phyloP scores from a whole-genome alignment of 1,284 basidiomycete species.

The Mrakiaceae sp. region DNA sequence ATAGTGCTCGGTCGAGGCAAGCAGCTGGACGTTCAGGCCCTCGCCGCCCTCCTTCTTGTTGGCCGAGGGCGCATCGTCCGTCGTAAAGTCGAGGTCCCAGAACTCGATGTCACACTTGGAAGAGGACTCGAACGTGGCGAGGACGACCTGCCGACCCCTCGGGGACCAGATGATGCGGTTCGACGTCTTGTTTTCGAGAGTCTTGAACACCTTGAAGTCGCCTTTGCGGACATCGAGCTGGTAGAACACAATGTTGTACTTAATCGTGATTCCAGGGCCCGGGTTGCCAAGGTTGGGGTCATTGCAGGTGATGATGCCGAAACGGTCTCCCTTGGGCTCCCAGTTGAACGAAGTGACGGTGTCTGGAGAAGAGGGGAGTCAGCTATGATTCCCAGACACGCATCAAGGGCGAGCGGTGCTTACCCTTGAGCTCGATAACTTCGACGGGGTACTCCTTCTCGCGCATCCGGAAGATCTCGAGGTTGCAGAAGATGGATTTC shows the following conservation, averaged over 20 bases:
- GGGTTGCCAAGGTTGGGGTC: slow-evolving; percentile 88
- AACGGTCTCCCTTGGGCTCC: slow-evolving; percentile 94
- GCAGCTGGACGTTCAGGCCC: slow-evolving; percentile 72
- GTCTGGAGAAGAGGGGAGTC: slow-evolving; percentile 43
- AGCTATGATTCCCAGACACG: neutral
- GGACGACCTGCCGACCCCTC: slow-evolving; percentile 86
- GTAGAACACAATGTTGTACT: slow-evolving; percentile 95
- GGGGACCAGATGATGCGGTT: slow-evolving; percentile 98
- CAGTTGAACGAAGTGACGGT: slow-evolving; percentile 95
- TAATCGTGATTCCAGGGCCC: slow-evolving; percentile 80
- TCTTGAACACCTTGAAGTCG: slow-evolving; percentile 81
- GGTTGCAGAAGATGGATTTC: slow-evolving; percentile 96
- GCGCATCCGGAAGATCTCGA: slow-evolving; percentile 94
- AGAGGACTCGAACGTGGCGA: slow-evolving; percentile 88
- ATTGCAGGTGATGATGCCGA: slow-evolving; percentile 87
- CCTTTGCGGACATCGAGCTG: slow-evolving; percentile 94
- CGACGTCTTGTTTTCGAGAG: slow-evolving; percentile 72
- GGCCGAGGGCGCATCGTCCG: slow-evolving; percentile 53
- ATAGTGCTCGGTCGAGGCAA: slow-evolving; percentile 85
- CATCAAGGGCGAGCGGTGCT: slow-evolving; percentile 17
- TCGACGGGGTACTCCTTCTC: slow-evolving; percentile 99
- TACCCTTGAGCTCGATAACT: slow-evolving; percentile 91
- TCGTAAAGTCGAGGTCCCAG: slow-evolving; percentile 92
- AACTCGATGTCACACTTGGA: slow-evolving; percentile 97
- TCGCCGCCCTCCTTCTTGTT: slow-evolving; percentile 45